A percentile compares a stretch with the other conserved stretches of the same genome.
phyloP scores from a whole-genome alignment of 345 rosid species.

The Diplotaxis tenuifolia region DNA sequence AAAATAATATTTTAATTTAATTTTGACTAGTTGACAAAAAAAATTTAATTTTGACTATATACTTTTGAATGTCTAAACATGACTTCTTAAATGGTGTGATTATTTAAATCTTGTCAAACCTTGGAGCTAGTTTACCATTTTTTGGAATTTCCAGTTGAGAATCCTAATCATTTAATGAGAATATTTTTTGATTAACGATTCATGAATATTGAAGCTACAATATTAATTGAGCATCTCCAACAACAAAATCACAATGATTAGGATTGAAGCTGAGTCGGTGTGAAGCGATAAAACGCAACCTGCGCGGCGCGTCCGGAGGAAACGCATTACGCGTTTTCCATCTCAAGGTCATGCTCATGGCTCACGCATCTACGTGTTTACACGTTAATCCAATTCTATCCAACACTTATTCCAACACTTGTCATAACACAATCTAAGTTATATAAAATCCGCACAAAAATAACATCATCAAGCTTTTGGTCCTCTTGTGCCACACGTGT shows the following conservation, averaged over 20 bases:
- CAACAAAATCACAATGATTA: constrained; percentile 12
- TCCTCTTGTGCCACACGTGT: background rate
- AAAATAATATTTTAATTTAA: background rate
- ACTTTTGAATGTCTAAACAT: background rate
- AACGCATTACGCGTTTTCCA: constrained; percentile 12
- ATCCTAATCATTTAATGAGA: background rate
- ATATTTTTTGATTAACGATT: background rate
- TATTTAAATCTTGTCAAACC: background rate
- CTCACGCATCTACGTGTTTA: constrained; percentile 20
- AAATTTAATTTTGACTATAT: background rate
- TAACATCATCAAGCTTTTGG: background rate
- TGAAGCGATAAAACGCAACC: constrained; percentile 23
- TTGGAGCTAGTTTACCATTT: background rate
- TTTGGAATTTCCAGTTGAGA: background rate
- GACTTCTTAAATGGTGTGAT: background rate
- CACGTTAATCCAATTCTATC: background rate
- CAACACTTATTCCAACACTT: background rate
- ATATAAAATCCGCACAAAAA: background rate
- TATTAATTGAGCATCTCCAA: constrained; percentile 12
- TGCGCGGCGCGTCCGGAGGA: constrained; percentile 24
- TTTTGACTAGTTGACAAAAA: too few relatives aligned
- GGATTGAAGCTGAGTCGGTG: constrained; percentile 13
- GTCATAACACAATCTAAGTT: background rate
- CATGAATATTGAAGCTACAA: background rate
- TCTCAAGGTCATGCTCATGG: background rate